These are phyloP conservation scores for Carnegiea gigantea DNA, from an alignment of 179 eudicot genomes.

Conservation along the genomic window DNA sequence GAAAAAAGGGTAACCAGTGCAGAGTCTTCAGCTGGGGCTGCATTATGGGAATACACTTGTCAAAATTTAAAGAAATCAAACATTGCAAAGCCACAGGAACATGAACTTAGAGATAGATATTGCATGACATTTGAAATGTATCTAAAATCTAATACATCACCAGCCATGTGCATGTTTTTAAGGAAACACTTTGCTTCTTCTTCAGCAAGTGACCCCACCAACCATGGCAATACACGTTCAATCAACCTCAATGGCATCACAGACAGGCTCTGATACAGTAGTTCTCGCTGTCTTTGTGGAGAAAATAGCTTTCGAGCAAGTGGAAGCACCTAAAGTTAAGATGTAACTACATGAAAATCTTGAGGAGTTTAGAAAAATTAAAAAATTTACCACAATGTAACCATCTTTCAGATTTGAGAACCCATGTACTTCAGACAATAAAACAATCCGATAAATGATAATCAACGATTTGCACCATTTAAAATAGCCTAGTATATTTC, in stretches of 20 bases:
- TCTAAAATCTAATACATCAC: slow-evolving; percentile 31
- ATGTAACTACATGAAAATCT: slow-evolving; percentile 18
- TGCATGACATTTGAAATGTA: not conserved
- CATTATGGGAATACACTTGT: slow-evolving; percentile 28
- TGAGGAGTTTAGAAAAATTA: not conserved
- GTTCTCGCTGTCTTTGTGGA: slow-evolving; percentile 68
- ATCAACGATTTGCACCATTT: not conserved
- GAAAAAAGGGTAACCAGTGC: slow-evolving; percentile 89
- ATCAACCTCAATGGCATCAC: slow-evolving; percentile 87
- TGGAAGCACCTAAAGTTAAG: slow-evolving; percentile 61
- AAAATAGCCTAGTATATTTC: not conserved
- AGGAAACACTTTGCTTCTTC: slow-evolving; percentile 75
- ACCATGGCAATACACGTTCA: slow-evolving; percentile 91
- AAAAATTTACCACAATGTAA: slow-evolving; percentile 3
- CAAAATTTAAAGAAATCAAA: slow-evolving; percentile 12
- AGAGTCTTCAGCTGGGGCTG: slow-evolving; percentile 80
- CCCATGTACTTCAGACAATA: not conserved
- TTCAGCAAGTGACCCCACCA: slow-evolving; percentile 70
- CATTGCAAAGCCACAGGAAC: not conserved
- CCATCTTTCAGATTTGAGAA: not conserved
- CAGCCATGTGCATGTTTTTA: slow-evolving; percentile 84
- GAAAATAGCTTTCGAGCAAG: slow-evolving; percentile 78
- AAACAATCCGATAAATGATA: not conserved
- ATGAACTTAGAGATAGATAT: not conserved
- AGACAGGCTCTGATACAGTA: slow-evolving; percentile 80